phyloP scores from a whole-genome alignment of 768 basidiomycete species.

The Leccinum longicurvipes region DNA sequence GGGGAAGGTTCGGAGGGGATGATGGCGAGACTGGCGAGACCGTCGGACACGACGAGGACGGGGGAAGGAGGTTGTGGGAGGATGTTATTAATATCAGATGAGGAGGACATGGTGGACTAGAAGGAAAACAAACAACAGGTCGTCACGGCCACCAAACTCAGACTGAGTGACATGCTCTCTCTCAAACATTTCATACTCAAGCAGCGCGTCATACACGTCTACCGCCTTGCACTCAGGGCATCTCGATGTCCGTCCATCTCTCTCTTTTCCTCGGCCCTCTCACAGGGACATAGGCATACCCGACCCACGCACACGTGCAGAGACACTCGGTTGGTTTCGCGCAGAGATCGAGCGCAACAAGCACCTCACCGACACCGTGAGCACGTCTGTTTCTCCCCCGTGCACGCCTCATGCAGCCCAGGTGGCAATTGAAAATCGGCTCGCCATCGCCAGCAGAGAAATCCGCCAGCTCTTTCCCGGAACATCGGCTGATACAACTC shows the following conservation, averaged over 20 bases:
- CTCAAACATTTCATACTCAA: constrained; percentile 77
- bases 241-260: constrained; percentile 49
- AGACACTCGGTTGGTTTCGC: constrained; percentile 73
- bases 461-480: constrained; percentile 51
- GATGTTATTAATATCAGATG: constrained; percentile 19
- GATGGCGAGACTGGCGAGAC: constrained; percentile 33
- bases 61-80: constrained; percentile 11
- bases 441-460: constrained; percentile 57
- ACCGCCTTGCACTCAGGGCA: constrained; percentile 66
- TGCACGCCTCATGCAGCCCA: constrained; percentile 28
- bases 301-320: constrained; percentile 54
- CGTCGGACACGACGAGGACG: constrained; percentile 30
- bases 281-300: constrained; percentile 50
- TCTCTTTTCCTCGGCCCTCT: background rate
- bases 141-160: constrained; percentile 10
- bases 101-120: constrained; percentile 33
- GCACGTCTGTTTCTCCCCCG: background rate
- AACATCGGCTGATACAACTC: background rate
- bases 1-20: constrained; percentile 13
- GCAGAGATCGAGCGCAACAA: constrained; percentile 64
- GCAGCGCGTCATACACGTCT: constrained; percentile 57
- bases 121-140: constrained; percentile 11
- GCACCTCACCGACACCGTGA: constrained; percentile 56
- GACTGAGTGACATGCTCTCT: constrained; percentile 35
- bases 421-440: constrained; percentile 58